Base-by-base conservation (phyloP, 2,329 filamentous ascomycete species). In the Colletotrichum plurivorum region DNA sequence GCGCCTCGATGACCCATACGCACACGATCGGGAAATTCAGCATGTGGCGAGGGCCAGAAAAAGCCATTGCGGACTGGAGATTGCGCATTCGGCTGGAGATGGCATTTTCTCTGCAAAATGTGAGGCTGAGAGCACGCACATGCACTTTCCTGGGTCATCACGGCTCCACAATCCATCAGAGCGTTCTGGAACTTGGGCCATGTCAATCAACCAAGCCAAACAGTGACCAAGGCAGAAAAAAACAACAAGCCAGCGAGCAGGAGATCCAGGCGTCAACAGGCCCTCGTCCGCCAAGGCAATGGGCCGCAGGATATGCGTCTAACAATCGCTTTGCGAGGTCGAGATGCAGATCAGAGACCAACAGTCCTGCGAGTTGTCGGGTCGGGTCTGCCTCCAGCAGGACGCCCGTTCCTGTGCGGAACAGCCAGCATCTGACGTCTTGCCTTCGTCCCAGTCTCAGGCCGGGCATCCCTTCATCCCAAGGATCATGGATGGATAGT, bases 181-280 rank as follows among this genome's bases (percentile, higher is more conserved):
- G 67, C 49, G 51, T 69, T 61, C 62, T 69, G 55, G 67, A 67
- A 66, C 67, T 41, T 49, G 62, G 67, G 51, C 62, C 66, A 60
- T 57, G 18, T 69, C 13, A 36, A 10, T 69, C 8, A 52, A 39
- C 51, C 16, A 58, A 64, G 53, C 46, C 41, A 48, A 27, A 58
- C 41, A 12, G 20, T 20, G 49, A 62, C 43, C 49, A 41, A 59
- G n/a, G 31, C 43, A 31, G 20, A 13, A n/a, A 54, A 51, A 49
- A n/a, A 54, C 18, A 49, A 10, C 48, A 15, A 52, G 3, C 13
- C 43, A 53, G 27, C 6, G 18, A 36, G 49, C 15, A 20, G 5
- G 43, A 51, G 12, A 41, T 51, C 48, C 20, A 41, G 53, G 27
- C 51, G 58, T 51, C 41, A 45, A 39, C 36, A 52, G 36, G 39